phyloP scores from a whole-genome alignment of 768 basidiomycete species.

The Lentinula boryana region DNA sequence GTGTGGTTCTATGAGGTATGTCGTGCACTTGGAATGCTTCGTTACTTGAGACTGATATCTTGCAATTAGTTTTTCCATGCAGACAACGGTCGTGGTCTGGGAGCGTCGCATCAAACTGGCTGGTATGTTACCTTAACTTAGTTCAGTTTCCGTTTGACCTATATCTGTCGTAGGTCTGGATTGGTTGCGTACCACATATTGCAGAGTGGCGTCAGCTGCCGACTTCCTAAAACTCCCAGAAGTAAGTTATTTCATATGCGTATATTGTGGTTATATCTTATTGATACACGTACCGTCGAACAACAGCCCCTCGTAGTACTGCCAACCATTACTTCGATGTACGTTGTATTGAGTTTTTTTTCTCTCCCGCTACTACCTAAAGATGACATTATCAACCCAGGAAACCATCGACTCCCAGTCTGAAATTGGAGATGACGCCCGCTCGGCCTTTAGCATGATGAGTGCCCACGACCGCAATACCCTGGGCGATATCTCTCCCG shows the following conservation, averaged over 20 bases:
- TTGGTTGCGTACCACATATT: slow-evolving; percentile 88
- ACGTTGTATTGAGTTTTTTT: slow-evolving; percentile 20
- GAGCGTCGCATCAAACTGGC: slow-evolving; percentile 97
- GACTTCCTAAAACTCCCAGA: slow-evolving; percentile 89
- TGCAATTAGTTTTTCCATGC: slow-evolving; percentile 86
- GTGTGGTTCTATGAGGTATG: slow-evolving; percentile 91
- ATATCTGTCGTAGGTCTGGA: slow-evolving; percentile 56
- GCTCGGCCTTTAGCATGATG: slow-evolving; percentile 55
- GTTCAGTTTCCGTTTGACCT: neutral
- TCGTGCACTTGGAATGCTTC: neutral
- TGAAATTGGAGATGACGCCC: slow-evolving; percentile 68
- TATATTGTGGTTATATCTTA: neutral
- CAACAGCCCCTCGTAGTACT: slow-evolving; percentile 75
- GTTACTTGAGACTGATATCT: neutral
- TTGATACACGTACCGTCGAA: slow-evolving; percentile 6
- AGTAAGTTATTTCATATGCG: slow-evolving; percentile 45
- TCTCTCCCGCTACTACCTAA: neutral
- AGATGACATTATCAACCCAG: slow-evolving; percentile 25
- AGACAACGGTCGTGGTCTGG: slow-evolving; percentile 86
- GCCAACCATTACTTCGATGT: slow-evolving; percentile 95
- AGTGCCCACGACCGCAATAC: slow-evolving; percentile 51
- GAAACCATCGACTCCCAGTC: slow-evolving; percentile 71
- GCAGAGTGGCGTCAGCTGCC: slow-evolving; percentile 83
- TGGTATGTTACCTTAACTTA: slow-evolving; percentile 51
- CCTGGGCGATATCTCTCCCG: slow-evolving; percentile 66